Percentiles rank a stretch among this genome's conserved stretches.
These are phyloP conservation scores for Geotrichum fermentans DNA, from an alignment of 1,139 yeast species.

Conservation along the genomic window DNA sequence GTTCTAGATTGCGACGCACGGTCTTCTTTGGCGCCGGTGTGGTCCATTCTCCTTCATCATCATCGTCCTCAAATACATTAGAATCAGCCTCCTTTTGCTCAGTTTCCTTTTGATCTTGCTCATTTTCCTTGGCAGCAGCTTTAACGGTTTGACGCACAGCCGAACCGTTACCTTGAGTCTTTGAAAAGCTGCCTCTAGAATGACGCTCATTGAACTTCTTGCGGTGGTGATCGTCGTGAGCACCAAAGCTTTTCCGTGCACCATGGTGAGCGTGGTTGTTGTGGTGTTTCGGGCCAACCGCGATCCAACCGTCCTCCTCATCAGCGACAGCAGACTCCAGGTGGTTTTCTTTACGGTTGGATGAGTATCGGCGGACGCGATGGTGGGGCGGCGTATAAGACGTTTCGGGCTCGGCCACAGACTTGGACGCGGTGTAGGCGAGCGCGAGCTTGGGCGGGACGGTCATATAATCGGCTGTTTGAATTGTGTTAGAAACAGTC, in stretches of 20 bases:
- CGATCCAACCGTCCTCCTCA: constrained; percentile 37
- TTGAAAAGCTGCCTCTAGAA: constrained; percentile 14
- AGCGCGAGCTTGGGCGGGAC: constrained; percentile 18
- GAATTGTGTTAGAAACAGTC: too few relatives aligned
- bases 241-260: constrained; percentile 21
- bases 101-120: background rate
- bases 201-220: constrained; percentile 19
- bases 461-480: constrained; percentile 1
- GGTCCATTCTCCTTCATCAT: constrained; percentile 16
- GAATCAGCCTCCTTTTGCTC: background rate
- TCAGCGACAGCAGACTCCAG: constrained; percentile 17
- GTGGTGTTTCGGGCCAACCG: constrained; percentile 30
- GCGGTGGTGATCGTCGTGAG: constrained; percentile 19
- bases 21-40: constrained; percentile 16
- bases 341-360: constrained; percentile 9
- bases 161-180: background rate
- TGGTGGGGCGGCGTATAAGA: constrained; percentile 2
- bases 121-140: background rate
- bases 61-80: constrained; percentile 13
- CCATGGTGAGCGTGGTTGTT: constrained; percentile 2
- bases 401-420: background rate
- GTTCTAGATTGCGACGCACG: constrained; percentile 11
- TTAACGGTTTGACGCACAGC: background rate
- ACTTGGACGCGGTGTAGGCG: constrained; percentile 18
- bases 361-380: constrained; percentile 13